Evolutionary conservation across 2,329 filamentous ascomycete genomes (phyloP), one percentile per base, ranked within the genome.

Genomic region (Rachicladosporium sp.): DNA sequence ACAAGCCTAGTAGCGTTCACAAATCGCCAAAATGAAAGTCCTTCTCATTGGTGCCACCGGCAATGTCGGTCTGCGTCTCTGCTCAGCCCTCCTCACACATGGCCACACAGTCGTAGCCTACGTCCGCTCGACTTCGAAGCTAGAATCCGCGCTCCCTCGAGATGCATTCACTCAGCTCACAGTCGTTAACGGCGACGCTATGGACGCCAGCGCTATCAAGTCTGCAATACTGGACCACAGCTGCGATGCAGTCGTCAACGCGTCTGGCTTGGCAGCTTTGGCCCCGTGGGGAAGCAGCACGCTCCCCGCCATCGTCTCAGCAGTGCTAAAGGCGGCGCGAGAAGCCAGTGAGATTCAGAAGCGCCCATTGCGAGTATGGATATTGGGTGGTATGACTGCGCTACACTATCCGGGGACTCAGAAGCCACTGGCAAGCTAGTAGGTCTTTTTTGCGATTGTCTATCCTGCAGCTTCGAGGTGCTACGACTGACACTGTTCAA

Each of bases 161-260:
- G 41, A 50, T 3, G 39, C 65, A 8, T 49, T 59, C 39, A 36
- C 46, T 11, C 52, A 56, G 12, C 44, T 62, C 36, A 50, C 47
- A 9, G 51, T 67, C 9, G 50, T 65, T 10, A 41, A 60, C 35
- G 64, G 63, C 35, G 51, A 65, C 41, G 62, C 61, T 7, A 63
- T 51, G 4, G 56, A 66, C 41, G 37, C 55, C 9, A 40, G 33
- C 8, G 41, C 50, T 7, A 55, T 68, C 38, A 59, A 57, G 37
- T 48, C 47, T 8, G 60, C 60, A 4, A 56, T 68, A 23, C 40
- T 61, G 11, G 54, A 60, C 5, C 36, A 55, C 39, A 42, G 52
- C 33, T 65, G 63, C 44, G 59, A 66, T 42, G 62, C 54, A 8
- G 53, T 68, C 12, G 48, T 67, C 40, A 61, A 59, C 39, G 56